phyloP scores from a whole-genome alignment of 2,329 filamentous ascomycete species.

The Dactylellina haptotyla region DNA sequence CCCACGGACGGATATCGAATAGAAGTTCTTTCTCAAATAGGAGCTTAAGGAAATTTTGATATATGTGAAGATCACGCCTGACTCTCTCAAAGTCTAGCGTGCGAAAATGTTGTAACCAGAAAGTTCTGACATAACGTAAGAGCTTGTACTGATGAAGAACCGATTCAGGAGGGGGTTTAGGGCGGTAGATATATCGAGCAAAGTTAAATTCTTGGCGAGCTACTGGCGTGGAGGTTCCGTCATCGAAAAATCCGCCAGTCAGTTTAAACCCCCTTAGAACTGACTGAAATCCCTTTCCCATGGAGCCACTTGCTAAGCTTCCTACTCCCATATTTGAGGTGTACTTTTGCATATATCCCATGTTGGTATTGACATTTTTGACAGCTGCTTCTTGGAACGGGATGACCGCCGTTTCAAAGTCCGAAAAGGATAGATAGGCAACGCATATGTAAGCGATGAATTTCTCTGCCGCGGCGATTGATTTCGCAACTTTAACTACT shows the following conservation, averaged over 20 bases:
- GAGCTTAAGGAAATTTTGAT: constrained; percentile 3
- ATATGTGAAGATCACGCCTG: not conserved
- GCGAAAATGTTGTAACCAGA: constrained; percentile 34
- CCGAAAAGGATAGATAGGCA: constrained; percentile 36
- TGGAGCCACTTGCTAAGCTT: not conserved
- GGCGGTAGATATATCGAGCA: constrained; percentile 15
- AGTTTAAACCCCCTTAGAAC: constrained; percentile 32
- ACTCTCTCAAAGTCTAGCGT: not conserved
- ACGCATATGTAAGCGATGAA: constrained; percentile 9
- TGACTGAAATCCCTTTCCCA: constrained; percentile 13
- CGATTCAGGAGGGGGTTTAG: constrained; percentile 1
- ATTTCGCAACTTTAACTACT: not conserved
- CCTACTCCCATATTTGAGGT: constrained; percentile 3
- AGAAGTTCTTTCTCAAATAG: constrained; percentile 22
- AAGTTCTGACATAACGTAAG: constrained; percentile 8
- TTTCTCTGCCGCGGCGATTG: not conserved
- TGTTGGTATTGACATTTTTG: constrained; percentile 13
- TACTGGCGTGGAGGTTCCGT: too few species aligned
- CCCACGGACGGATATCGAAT: constrained; percentile 44
- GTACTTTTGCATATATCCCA: constrained; percentile 35
- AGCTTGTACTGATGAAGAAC: constrained; percentile 27
- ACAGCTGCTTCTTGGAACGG: constrained; percentile 14
- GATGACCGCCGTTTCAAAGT: constrained; percentile 24
- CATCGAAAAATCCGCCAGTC: constrained; percentile 16
- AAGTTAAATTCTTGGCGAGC: constrained; percentile 11